Evolutionary conservation across 2,329 filamentous ascomycete species (phyloP), one percentile per base, ranked within the genome.

Genomic region (Fusarium aywerte): DNA sequence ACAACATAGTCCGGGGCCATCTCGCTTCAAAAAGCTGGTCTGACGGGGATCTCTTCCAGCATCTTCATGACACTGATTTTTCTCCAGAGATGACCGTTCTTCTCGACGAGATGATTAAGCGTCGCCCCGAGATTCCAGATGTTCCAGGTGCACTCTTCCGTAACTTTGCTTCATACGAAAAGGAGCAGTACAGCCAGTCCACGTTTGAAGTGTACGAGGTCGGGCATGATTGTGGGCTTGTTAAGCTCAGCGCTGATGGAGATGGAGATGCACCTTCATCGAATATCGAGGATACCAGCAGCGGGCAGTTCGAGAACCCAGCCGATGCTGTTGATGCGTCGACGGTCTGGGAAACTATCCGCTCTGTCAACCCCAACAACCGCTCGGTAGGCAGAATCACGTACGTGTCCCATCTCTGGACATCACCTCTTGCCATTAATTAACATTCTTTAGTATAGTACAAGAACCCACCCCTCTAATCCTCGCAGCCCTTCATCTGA

Each of bases 391-490:
- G 87, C 2, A 81, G 86, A 40, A 88, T 89, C 65, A 83, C 80
- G 79, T 81, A 81, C 42, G 85, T 86, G n/a, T 27, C 12, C 12
- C 18, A 10, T 12, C 15, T 9, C 8, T 13, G 8, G 23, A 13
- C 5, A 23, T n/a, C 10, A 13, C 31, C 5, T 23, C 11, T 35
- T 20, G 13, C 18, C 3, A 15, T 20, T 4, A 18, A 6, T 59
- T 70, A 39, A 71, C 53, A 31, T 18, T 18, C 9, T 31, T 11
- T 11, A 85, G 85, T 0, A 85, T 89, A 61, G 80, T 89, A 25
- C 82, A 87, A 65, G 87, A 90, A 66, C 87, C 87, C 2, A 84
- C 85, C 3, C 85, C 87, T 0, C 80, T 89, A 8, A 81, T 87
- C 33, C 85, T 89, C 50, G 87, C 83, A 3, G 85, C 85, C 0